phyloP scores from a whole-genome alignment of 2,329 filamentous ascomycete genomes.

The Tolypocladium inflatum region DNA sequence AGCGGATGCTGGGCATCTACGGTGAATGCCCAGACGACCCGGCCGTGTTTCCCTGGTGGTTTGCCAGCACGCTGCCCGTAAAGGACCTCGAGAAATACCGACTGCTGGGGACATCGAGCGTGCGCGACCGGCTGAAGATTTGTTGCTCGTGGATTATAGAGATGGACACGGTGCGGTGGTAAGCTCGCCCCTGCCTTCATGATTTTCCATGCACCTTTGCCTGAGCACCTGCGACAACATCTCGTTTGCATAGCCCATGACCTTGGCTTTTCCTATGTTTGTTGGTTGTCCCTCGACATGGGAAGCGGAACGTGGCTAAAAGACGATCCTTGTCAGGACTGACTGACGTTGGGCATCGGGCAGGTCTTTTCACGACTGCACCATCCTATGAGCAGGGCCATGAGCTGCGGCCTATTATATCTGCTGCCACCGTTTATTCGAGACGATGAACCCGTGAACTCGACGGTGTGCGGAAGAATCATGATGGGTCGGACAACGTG shows the following conservation, averaged over 20 bases:
- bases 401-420: background rate
- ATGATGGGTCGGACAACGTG: background rate
- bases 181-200: conserved; percentile 25
- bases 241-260: background rate
- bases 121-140: conserved; percentile 74
- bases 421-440: background rate
- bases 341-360: conserved; percentile 13
- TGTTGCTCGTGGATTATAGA: conserved; percentile 69
- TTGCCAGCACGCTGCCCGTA: conserved; percentile 72
- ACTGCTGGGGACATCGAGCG: conserved; percentile 62
- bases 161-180: conserved; percentile 64
- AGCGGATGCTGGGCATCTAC: conserved; percentile 62
- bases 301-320: background rate
- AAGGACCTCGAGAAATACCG: conserved; percentile 71
- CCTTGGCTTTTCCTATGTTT: background rate
- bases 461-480: background rate
- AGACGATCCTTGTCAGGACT: conserved; percentile 10
- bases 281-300: background rate
- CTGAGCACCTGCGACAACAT: no score
- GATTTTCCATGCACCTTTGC: background rate
- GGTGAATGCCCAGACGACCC: conserved; percentile 71
- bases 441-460: background rate
- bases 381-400: conserved; percentile 16
- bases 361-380: conserved; percentile 21
- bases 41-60: conserved; percentile 79